Conservation (phyloP, 371 early-diverging fungal species). For the Nosema muscidifuracis region DNA sequence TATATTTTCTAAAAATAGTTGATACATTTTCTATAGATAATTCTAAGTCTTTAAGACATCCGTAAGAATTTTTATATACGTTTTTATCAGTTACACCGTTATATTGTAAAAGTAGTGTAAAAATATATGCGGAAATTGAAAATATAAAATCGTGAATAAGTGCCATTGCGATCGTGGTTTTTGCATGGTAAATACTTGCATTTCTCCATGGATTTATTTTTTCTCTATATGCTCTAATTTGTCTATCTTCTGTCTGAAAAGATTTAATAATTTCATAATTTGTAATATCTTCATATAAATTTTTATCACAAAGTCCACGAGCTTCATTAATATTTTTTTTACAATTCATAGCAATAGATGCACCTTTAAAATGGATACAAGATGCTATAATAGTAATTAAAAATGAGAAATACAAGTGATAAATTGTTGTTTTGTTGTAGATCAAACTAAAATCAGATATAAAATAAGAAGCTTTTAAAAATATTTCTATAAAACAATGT, state of each 20-base stretch:
- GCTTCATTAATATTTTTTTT: conserved; percentile 27
- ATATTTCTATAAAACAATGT: conserved; percentile 1
- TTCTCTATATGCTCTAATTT: conserved; percentile 1
- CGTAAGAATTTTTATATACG: conserved; percentile 33
- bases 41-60: not conserved
- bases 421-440: not conserved
- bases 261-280: conserved; percentile 36
- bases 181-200: not conserved
- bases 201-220: conserved; percentile 15
- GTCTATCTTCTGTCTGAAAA: conserved; percentile 34
- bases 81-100: not conserved
- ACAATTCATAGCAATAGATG: conserved; percentile 25
- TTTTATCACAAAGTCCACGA: conserved; percentile 26
- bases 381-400: not conserved
- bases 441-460: not conserved
- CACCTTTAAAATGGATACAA: conserved; percentile 6
- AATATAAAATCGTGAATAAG: conserved; percentile 18
- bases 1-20: conserved; percentile 11
- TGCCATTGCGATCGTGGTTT: not conserved
- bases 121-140: conserved; percentile 36
- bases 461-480: not conserved
- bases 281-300: conserved; percentile 37
- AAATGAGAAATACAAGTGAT: not conserved
- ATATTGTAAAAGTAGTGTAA: not conserved
- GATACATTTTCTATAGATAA: conserved; percentile 11